These are phyloP conservation scores for Starmera stellimalicola DNA, from an alignment of 1,139 yeast species.

Conservation along the genomic window DNA sequence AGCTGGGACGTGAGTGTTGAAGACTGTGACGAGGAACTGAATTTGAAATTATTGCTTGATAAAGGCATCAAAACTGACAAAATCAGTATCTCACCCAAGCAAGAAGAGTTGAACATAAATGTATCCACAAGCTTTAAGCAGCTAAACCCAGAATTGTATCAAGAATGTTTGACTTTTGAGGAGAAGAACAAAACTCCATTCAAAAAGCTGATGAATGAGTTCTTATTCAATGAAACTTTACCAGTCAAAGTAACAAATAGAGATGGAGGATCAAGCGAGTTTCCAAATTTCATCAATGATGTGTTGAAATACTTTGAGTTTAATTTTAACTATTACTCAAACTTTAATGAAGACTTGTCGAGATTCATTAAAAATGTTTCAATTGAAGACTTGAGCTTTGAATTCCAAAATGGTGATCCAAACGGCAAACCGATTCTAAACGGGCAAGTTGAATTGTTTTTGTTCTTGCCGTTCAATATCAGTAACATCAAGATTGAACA, in stretches of 20 bases:
- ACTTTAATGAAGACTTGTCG: slow-evolving; percentile 8
- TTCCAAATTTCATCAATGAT: slow-evolving; percentile 12
- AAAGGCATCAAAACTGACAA: slow-evolving; percentile 7
- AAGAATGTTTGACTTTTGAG: slow-evolving; percentile 12
- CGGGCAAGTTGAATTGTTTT: slow-evolving; percentile 22
- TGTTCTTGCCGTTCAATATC: slow-evolving; percentile 21
- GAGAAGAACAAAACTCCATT: slow-evolving; percentile 24
- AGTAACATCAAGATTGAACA: slow-evolving; percentile 18
- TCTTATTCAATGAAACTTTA: slow-evolving; percentile 20
- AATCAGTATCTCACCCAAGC: slow-evolving; percentile 10
- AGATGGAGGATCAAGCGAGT: slow-evolving; percentile 13
- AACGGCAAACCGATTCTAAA: slow-evolving; percentile 21
- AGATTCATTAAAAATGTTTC: slow-evolving; percentile 22
- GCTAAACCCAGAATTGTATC: slow-evolving; percentile 9
- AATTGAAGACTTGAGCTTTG: slow-evolving; percentile 23
- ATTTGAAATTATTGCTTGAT: slow-evolving; percentile 14
- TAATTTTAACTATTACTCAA: slow-evolving; percentile 11
- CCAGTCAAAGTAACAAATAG: slow-evolving; percentile 16
- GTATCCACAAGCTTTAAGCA: slow-evolving; percentile 8
- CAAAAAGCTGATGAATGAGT: slow-evolving; percentile 20
- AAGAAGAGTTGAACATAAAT: slow-evolving; percentile 5
- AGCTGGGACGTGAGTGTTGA: slow-evolving; percentile 23
- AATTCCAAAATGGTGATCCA: slow-evolving; percentile 19
- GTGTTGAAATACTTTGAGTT: slow-evolving; percentile 6
- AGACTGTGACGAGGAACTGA: slow-evolving; percentile 21